A percentile compares a stretch with the other conserved stretches of the same genome.
These are phyloP conservation scores for Podospora pseudopauciseta DNA, from an alignment of 495 filamentous ascomycete genomes.

Conservation along the genomic window DNA sequence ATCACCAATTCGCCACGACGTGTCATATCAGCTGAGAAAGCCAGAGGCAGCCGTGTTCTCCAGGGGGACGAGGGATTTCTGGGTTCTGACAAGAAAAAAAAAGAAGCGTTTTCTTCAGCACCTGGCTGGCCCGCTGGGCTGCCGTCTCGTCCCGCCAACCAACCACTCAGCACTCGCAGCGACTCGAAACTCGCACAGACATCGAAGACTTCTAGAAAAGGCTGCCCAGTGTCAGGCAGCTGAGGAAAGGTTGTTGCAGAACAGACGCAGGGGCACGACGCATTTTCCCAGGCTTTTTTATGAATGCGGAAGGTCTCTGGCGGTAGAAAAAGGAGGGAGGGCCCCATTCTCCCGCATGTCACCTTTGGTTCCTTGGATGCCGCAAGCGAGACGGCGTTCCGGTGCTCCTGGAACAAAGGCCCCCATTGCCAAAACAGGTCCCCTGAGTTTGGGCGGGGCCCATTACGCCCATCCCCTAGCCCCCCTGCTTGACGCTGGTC, in stretches of 20 bases:
- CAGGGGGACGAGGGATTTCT: background rate
- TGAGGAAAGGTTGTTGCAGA: conserved; percentile 1
- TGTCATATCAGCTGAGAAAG: background rate
- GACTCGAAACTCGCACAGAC: conserved; percentile 17
- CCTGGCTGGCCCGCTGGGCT: too few relatives aligned
- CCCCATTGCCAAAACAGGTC: background rate
- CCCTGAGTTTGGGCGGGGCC: conserved; percentile 13
- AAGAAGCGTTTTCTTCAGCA: background rate
- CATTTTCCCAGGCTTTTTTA: conserved; percentile 3
- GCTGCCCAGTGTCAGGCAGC: background rate
- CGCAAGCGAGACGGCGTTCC: conserved; percentile 4
- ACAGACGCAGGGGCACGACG: background rate
- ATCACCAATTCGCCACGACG: background rate
- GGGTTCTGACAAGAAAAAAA: background rate
- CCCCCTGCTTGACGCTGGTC: conserved; percentile 3
- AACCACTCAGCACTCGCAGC: conserved; percentile 4
- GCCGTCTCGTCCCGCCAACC: background rate
- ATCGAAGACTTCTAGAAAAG: conserved; percentile 15
- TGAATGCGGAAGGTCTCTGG: conserved; percentile 24
- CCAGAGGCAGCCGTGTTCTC: background rate
- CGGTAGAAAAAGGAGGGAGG: background rate
- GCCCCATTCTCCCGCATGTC: background rate
- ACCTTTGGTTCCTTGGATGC: conserved; percentile 2
- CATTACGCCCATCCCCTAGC: conserved; percentile 9
- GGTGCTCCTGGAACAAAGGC: conserved; percentile 1